A percentile compares a stretch with the other conserved stretches of the same genome.
Evolutionary conservation across 345 rosid species (phyloP).

Genomic region (Streptanthus diversifolius): DNA sequence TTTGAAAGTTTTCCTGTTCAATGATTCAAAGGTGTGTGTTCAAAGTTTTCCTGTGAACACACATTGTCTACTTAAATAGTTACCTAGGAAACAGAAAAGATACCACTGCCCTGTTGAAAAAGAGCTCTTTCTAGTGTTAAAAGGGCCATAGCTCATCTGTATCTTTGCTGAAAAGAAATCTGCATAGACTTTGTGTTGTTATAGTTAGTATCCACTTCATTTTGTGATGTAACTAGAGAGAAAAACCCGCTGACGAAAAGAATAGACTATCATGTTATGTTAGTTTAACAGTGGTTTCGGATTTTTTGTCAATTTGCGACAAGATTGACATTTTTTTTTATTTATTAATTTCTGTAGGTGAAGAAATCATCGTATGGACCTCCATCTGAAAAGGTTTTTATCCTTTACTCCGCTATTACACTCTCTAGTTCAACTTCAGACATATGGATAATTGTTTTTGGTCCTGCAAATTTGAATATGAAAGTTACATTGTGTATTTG

Average conservation of each 20-base stretch:
- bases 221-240: not conserved
- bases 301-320: conserved; percentile 1
- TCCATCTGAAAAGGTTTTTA: conserved; percentile 49
- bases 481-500: conserved; percentile 1
- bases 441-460: conserved; percentile 12
- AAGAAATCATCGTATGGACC: conserved; percentile 45
- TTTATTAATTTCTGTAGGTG: conserved; percentile 44
- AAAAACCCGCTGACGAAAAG: not conserved
- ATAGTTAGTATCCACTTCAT: not conserved
- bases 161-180: not conserved
- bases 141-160: not conserved
- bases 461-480: not conserved
- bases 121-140: not conserved
- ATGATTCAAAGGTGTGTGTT: too few species aligned
- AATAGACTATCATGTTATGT: conserved; percentile 11
- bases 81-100: not conserved
- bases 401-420: conserved; percentile 2
- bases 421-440: not conserved
- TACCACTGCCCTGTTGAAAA: not conserved
- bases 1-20: not conserved
- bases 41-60: too few species aligned
- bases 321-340: not conserved
- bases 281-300: not conserved
- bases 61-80: not conserved
- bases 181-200: not conserved